Evolutionary conservation across 148 eudicot species (phyloP).

Genomic region (Fagopyrum tataricum): DNA sequence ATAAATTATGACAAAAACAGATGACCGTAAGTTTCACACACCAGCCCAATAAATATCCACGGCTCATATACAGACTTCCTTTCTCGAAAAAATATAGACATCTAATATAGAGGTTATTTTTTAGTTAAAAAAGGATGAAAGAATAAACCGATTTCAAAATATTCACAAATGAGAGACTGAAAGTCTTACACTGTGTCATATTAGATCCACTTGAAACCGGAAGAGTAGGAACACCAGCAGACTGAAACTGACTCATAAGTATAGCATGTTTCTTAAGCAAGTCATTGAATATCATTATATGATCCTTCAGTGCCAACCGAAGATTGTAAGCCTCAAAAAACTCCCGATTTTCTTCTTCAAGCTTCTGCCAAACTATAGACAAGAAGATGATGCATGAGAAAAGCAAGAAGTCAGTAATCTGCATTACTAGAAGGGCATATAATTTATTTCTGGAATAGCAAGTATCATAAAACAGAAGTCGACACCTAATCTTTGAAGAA

Average conservation of each 20-base stretch:
- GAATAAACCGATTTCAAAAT: neutral
- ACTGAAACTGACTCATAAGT: constrained; percentile 51
- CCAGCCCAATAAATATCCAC: neutral
- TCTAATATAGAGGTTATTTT: neutral
- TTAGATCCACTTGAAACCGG: constrained; percentile 60
- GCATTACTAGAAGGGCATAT: neutral
- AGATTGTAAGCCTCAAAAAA: constrained; percentile 83
- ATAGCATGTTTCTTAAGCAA: constrained; percentile 67
- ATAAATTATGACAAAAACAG: neutral
- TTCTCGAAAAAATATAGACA: neutral
- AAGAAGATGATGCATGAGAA: neutral
- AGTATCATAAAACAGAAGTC: neutral
- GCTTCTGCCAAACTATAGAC: constrained; percentile 80
- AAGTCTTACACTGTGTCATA: constrained; percentile 49
- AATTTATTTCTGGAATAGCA: neutral
- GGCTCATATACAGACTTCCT: neutral
- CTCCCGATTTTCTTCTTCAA: constrained; percentile 85
- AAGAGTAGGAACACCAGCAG: constrained; percentile 39
- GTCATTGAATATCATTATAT: constrained; percentile 51
- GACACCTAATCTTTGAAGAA: neutral
- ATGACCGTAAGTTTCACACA: neutral
- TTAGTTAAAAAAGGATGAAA: neutral
- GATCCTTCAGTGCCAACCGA: constrained; percentile 70
- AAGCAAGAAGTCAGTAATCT: neutral
- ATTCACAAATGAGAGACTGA: neutral